These are phyloP conservation scores for Henningerozyma blattae DNA, from an alignment of 805 yeast species.

Conservation along the genomic window DNA sequence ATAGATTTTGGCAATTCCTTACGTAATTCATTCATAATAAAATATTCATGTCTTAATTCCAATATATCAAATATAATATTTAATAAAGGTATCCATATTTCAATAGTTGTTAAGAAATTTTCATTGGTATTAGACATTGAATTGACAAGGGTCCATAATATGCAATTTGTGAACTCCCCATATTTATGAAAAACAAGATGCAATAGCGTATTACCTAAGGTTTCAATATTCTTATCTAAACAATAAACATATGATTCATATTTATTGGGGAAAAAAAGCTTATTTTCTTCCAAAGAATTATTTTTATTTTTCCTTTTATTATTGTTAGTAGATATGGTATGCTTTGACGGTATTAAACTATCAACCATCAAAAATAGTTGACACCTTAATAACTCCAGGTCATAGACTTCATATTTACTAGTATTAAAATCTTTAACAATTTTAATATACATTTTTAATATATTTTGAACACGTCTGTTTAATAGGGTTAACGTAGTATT, in stretches of 20 bases:
- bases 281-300: too few species aligned
- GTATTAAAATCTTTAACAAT: slow-evolving; percentile 11
- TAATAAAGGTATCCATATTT: slow-evolving; percentile 18
- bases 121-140: slow-evolving; percentile 8
- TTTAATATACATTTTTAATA: slow-evolving; percentile 15
- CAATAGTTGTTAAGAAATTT: slow-evolving; percentile 9
- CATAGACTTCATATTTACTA: slow-evolving; percentile 6
- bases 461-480: slow-evolving; percentile 23
- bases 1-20: background rate
- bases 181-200: too few species aligned
- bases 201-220: slow-evolving; percentile 14
- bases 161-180: too few species aligned
- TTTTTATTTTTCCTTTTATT: too few species aligned
- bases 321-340: too few species aligned
- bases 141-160: slow-evolving; percentile 17
- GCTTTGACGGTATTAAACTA: slow-evolving; percentile 6
- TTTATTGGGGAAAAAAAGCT: too few species aligned
- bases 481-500: slow-evolving; percentile 19
- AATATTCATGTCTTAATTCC: slow-evolving; percentile 17
- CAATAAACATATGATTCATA: slow-evolving; percentile 16
- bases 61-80: slow-evolving; percentile 12
- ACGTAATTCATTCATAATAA: slow-evolving; percentile 9
- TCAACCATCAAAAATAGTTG: slow-evolving; percentile 18
- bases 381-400: slow-evolving; percentile 18
- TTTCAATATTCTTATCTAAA: slow-evolving; percentile 6